A percentile compares a stretch with the other conserved stretches of the same genome.
Evolutionary conservation across 306 rosid genomes (phyloP).

Genomic region (Geum urbanum): DNA sequence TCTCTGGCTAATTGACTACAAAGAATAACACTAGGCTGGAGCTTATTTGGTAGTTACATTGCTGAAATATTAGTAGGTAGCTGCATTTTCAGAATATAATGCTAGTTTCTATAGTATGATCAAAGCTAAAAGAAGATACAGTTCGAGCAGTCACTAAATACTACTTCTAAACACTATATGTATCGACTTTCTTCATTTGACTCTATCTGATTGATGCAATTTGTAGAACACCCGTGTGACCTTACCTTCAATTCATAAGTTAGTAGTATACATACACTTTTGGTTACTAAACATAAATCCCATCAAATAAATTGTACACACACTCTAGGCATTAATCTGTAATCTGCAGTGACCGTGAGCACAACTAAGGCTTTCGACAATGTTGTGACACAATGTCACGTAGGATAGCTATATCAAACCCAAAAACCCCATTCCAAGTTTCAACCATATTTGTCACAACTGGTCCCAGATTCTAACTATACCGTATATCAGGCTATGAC

Average conservation of each 20-base stretch:
- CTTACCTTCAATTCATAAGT: not conserved
- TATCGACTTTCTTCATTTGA: not conserved
- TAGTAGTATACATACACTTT: not conserved
- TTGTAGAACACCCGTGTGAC: not conserved
- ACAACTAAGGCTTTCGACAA: conserved; percentile 7
- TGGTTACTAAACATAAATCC: not conserved
- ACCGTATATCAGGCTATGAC: not conserved
- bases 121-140: not conserved
- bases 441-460: not conserved
- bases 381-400: conserved; percentile 12
- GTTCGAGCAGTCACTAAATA: no score
- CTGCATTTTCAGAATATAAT: not conserved
- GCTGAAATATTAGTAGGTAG: not conserved
- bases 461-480: conserved; percentile 8
- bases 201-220: not conserved
- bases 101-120: not conserved
- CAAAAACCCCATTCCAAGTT: not conserved
- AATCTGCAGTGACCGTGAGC: not conserved
- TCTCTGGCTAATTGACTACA: not conserved
- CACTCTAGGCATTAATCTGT: no score
- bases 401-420: conserved; percentile 2
- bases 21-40: not conserved
- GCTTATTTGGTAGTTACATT: not conserved
- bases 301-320: no score
- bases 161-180: no score